Base-by-base conservation (phyloP, 495 filamentous ascomycete genomes). In the Thermothielavioides terrestris region DNA sequence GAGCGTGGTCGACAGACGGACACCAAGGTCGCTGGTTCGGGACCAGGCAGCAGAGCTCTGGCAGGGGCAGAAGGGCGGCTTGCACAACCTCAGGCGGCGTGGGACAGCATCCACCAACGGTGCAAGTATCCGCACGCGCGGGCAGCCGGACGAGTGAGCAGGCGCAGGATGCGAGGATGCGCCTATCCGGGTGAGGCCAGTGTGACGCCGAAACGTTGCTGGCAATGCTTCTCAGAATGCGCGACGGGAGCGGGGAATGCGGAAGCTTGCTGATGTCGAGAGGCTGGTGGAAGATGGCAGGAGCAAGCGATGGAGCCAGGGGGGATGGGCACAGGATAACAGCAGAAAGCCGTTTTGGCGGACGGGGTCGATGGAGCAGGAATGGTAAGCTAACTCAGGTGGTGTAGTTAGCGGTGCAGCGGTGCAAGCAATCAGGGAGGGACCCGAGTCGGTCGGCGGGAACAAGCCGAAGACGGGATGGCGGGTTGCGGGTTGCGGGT, bases 111-210 rank as follows among this genome's bases (percentile, higher is more conserved):
- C 53, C 45, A 59, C 46, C 31, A 48, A 41, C 26, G 50, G 58
- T 56, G 63, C 59, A 64, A 46, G 56, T 43, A 60, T 49, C 63
- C 63, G 63, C 43, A 26, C 26, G 43, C 34, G 46, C 34, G 41
- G 49, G 48, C n/a, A 41, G 48, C 39, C 48, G 49, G 37, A 23
- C 49, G 53, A 56, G 53, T 53, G 20, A 37, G 36, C 27, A 50
- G 50, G n/a, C 42, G 27, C 43, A 35, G 35, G 42, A 25, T 46
- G 54, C 25, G 21, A 40, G 15, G 21, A 47, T 52, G 54, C 51
- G 51, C 32, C 22, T 52, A 25, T 18, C 50, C 46, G 49, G 47
- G 42, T n/a, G 28, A 42, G 43, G n/a, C 57, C 56, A 57, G 53
- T 57, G 56, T 45, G 44, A 50, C 44, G 55, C 18, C 55, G 52